Evolutionary conservation across 208 protist genomes (phyloP).

Genomic region (Spongospora subterranea): DNA sequence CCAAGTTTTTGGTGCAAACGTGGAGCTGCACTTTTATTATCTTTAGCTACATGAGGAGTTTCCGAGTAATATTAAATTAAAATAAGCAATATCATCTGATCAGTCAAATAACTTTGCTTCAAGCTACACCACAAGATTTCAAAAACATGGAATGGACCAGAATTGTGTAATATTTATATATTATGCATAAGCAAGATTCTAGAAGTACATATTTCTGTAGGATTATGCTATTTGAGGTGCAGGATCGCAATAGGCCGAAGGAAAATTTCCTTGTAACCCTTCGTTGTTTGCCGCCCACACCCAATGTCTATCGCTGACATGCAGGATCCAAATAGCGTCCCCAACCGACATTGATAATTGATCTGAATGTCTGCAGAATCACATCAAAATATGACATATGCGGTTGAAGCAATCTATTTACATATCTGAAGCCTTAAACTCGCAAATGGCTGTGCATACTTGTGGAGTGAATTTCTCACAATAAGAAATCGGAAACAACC

Average conservation of each 20-base stretch:
- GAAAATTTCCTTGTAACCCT: constrained; percentile 23
- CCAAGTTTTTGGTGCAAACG: constrained; percentile 95
- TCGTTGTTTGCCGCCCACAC: neutral
- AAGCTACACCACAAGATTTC: too few species aligned
- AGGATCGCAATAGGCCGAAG: neutral
- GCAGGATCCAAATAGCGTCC: neutral
- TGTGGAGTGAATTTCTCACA: neutral
- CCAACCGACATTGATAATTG: constrained; percentile 6
- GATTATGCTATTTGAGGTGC: neutral
- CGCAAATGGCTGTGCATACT: neutral
- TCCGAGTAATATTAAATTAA: constrained; percentile 27
- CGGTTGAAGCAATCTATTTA: neutral
- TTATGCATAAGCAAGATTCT: too few species aligned
- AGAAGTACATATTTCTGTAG: neutral
- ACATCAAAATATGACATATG: neutral
- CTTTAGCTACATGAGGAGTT: constrained; percentile 65
- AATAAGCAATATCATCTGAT: too few species aligned
- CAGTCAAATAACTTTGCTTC: neutral
- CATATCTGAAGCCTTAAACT: neutral
- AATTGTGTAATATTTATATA: too few species aligned
- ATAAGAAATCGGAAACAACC: constrained; percentile 39
- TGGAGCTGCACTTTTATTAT: constrained; percentile 93
- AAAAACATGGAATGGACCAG: too few species aligned
- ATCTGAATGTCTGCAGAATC: neutral
- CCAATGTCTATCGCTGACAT: constrained; percentile 23